Conservation (phyloP, 257 asterid species). For the Forsythia viridissima region DNA sequence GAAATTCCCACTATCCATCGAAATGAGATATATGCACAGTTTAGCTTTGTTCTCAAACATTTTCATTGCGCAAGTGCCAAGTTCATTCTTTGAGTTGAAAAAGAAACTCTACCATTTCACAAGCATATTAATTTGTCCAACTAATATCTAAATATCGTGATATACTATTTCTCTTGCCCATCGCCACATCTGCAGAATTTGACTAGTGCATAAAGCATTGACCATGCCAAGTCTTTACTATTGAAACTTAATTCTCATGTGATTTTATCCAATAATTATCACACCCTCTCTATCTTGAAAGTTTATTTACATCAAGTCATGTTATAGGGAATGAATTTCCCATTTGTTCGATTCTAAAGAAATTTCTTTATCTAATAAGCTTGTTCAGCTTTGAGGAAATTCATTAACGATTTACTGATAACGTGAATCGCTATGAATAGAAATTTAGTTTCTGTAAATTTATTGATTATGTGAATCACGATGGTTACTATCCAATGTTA, state of each 20-base stretch:
- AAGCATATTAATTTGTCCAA: background rate
- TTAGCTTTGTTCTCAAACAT: conserved; percentile 12
- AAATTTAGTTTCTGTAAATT: background rate
- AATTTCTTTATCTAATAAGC: background rate
- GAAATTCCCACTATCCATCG: background rate
- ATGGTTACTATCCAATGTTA: background rate
- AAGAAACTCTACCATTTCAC: conserved; percentile 10
- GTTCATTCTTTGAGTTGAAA: conserved; percentile 6
- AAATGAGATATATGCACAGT: conserved; percentile 2
- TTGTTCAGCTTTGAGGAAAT: background rate
- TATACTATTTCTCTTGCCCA: background rate
- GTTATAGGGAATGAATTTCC: background rate
- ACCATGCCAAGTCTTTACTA: background rate
- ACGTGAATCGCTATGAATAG: background rate
- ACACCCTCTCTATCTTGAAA: background rate
- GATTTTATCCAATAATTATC: background rate
- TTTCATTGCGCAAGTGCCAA: background rate
- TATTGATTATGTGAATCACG: background rate
- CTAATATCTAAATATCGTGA: background rate
- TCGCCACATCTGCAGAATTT: background rate
- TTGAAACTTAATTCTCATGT: background rate
- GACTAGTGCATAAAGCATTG: background rate
- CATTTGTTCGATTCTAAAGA: background rate
- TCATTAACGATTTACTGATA: background rate
- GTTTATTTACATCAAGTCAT: background rate